phyloP scores from a whole-genome alignment of 768 basidiomycete species.

The Grammothele lineata region DNA sequence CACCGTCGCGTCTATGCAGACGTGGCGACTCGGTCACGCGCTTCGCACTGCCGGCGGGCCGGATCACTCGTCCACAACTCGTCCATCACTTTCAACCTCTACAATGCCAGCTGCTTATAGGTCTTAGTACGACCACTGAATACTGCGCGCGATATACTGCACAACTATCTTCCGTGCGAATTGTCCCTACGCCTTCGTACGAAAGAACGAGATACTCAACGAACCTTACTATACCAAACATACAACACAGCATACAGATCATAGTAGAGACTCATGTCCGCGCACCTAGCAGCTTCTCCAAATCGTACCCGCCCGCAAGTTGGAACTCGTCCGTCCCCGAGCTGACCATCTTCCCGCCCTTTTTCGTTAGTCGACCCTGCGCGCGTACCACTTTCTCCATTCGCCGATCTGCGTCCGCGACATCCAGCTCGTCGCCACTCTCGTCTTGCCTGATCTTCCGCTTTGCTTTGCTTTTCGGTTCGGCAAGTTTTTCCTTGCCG shows the following conservation, averaged over 20 bases:
- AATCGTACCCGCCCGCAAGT: constrained; percentile 56
- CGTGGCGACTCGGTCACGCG: constrained; percentile 14
- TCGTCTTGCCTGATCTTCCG: constrained; percentile 10
- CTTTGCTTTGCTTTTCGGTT: constrained; percentile 2
- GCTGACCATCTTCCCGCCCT: constrained; percentile 69
- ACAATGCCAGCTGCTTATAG: too few relatives aligned
- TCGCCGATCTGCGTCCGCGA: constrained; percentile 62
- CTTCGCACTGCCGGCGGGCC: not conserved
- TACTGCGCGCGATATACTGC: too few relatives aligned
- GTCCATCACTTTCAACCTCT: too few relatives aligned
- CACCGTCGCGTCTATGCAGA: constrained; percentile 7
- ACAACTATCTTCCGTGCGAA: too few relatives aligned
- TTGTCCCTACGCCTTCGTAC: too few relatives aligned
- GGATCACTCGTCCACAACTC: not conserved
- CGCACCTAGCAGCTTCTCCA: constrained; percentile 51
- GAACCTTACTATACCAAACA: too few relatives aligned
- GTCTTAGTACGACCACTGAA: too few relatives aligned
- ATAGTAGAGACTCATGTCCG: constrained; percentile 11
- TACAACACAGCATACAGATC: too few relatives aligned
- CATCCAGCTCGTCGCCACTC: constrained; percentile 26
- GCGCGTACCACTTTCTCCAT: constrained; percentile 85
- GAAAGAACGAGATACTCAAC: too few relatives aligned
- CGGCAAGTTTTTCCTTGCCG: constrained; percentile 10
- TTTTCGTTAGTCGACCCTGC: constrained; percentile 78
- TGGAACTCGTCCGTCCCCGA: constrained; percentile 73